Conservation (phyloP, 2,329 filamentous ascomycete species). For the Paraphoma chrysanthemicola region DNA sequence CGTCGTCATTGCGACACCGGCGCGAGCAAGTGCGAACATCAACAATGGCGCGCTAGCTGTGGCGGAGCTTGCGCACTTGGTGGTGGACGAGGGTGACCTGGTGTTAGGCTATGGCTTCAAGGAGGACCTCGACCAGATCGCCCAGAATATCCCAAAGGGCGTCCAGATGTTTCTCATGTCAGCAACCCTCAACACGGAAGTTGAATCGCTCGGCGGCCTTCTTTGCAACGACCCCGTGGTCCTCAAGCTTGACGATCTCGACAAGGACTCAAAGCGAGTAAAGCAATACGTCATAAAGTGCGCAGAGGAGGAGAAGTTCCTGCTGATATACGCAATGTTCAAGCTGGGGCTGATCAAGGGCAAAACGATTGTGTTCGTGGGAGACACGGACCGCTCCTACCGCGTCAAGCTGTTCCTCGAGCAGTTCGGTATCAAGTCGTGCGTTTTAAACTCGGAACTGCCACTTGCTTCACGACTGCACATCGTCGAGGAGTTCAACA, state of each 20-base stretch:
- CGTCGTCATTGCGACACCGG: conserved; percentile 88
- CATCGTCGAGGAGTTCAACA: conserved; percentile 97
- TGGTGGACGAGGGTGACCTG: conserved; percentile 93
- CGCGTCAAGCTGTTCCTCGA: conserved; percentile 93
- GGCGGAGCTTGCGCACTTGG: conserved; percentile 74
- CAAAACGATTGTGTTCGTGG: conserved; percentile 85
- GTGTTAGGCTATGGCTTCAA: conserved; percentile 94
- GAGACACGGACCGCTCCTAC: conserved; percentile 88
- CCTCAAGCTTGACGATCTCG: conserved; percentile 82
- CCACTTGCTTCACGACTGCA: conserved; percentile 93
- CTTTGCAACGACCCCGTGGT: conserved; percentile 84
- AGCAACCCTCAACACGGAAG: conserved; percentile 86
- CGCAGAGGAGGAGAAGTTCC: conserved; percentile 96
- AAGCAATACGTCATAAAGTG: conserved; percentile 91
- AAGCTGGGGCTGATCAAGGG: conserved; percentile 93
- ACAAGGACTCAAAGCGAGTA: conserved; percentile 77
- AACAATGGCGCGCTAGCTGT: conserved; percentile 75
- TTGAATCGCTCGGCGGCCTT: conserved; percentile 82
- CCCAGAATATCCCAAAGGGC: conserved; percentile 79
- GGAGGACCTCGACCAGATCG: conserved; percentile 82
- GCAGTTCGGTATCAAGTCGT: conserved; percentile 94
- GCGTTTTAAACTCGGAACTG: conserved; percentile 91
- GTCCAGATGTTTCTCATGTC: conserved; percentile 94
- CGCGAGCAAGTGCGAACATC: conserved; percentile 80
- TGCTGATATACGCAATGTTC: conserved; percentile 92